phyloP scores from a whole-genome alignment of 1,284 basidiomycete genomes.

The Tetrapyrgos nigripes region DNA sequence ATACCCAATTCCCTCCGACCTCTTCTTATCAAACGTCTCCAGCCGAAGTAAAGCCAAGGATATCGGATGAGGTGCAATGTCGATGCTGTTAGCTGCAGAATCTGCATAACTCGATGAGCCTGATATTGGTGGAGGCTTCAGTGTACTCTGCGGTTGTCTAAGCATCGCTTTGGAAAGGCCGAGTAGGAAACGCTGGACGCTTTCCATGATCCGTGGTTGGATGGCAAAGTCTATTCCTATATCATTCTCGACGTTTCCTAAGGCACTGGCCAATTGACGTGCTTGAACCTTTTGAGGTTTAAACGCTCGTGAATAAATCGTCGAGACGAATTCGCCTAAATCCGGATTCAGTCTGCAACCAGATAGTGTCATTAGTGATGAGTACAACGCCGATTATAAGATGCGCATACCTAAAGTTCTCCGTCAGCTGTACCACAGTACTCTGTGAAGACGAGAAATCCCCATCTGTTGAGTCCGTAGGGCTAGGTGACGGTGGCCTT shows the following conservation, averaged over 20 bases:
- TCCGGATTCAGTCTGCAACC: slow-evolving; percentile 50
- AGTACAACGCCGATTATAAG: not conserved
- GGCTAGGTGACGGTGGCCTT: slow-evolving; percentile 7
- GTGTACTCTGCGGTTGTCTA: slow-evolving; percentile 38
- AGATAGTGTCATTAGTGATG: not conserved
- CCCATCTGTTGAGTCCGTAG: slow-evolving; percentile 11
- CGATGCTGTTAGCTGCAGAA: not conserved
- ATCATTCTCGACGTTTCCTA: slow-evolving; percentile 31
- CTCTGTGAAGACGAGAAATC: slow-evolving; percentile 29
- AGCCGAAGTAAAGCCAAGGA: slow-evolving; percentile 49
- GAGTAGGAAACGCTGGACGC: slow-evolving; percentile 40
- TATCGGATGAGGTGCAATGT: slow-evolving; percentile 36
- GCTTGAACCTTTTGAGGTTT: slow-evolving; percentile 52
- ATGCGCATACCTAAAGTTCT: slow-evolving; percentile 50
- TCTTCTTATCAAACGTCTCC: slow-evolving; percentile 30
- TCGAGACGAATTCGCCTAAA: slow-evolving; percentile 55
- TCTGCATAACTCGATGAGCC: not conserved
- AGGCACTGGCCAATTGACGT: slow-evolving; percentile 41
- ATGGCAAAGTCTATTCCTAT: slow-evolving; percentile 25
- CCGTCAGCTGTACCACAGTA: slow-evolving; percentile 52
- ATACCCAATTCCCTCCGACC: slow-evolving; percentile 42
- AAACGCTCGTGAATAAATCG: slow-evolving; percentile 53
- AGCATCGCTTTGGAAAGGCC: slow-evolving; percentile 48
- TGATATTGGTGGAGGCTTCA: slow-evolving; percentile 33
- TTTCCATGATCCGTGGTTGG: slow-evolving; percentile 27